Conservation (phyloP, 2,329 filamentous ascomycete genomes). For the Penicillium italicum region DNA sequence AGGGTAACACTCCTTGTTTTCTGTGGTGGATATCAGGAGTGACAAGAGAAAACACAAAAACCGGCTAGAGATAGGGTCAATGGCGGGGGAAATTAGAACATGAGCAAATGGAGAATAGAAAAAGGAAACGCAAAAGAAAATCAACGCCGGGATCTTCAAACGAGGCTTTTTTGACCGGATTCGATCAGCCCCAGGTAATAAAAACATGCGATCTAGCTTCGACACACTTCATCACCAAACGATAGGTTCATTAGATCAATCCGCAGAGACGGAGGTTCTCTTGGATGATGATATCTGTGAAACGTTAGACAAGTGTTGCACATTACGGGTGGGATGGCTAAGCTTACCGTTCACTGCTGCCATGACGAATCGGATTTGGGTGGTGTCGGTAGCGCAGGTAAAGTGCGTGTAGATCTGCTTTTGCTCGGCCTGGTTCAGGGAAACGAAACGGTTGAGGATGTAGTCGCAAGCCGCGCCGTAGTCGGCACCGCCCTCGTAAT, state of each 20-base stretch:
- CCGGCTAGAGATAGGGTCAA: conserved; percentile 31
- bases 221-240: conserved; percentile 27
- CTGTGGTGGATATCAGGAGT: conserved; percentile 25
- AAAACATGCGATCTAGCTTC: conserved; percentile 33
- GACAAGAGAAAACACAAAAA: conserved; percentile 22
- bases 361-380: conserved; percentile 99
- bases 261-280: conserved; percentile 96
- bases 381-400: conserved; percentile 97
- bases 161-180: conserved; percentile 26
- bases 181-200: conserved; percentile 28
- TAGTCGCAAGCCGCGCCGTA: conserved; percentile 97
- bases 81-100: conserved; percentile 30
- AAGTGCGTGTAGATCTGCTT: conserved; percentile 99
- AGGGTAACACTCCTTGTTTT: conserved; percentile 21
- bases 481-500: conserved; percentile 87
- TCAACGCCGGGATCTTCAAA: conserved; percentile 26
- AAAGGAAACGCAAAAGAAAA: conserved; percentile 11
- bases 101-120: conserved; percentile 25
- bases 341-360: conserved; percentile 90
- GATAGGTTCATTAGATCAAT: conserved; percentile 68
- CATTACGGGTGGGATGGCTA: conserved; percentile 1
- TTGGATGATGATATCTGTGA: conserved; percentile 96
- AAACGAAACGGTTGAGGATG: conserved; percentile 97
- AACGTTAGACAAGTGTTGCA: neutral
- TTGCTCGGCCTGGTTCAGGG: conserved; percentile 96